Base-by-base conservation (phyloP, 148 eudicot genomes). In the Chenopodium quinoa region DNA sequence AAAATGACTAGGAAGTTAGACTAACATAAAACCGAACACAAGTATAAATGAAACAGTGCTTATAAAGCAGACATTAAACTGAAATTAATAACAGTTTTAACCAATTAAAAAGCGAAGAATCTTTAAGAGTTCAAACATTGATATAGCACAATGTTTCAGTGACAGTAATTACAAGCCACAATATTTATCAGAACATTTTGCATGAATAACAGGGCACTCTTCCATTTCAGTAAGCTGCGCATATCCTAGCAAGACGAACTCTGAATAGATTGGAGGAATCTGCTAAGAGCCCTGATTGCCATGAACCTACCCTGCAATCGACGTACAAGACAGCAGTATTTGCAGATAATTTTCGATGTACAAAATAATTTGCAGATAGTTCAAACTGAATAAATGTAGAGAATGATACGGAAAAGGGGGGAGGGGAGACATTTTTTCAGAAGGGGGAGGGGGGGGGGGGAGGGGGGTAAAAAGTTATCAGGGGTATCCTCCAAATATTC, bases 251-350 rank as follows among this genome's bases (percentile, higher is more conserved):
- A 72, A 17, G 50, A 73, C 32, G 32, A 44, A 1, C 72, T 31
- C 83, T 47, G 52, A 50, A 50, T 50, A 50, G 16, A 9, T 16
- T 50, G 16, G 17, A 48, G 4, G n/a, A 31, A 32, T 17, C 23
- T n/a, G 52, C 60, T 25, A 14, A 17, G 66, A 47, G 62, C 37
- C 73, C 25, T 16, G 9, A 7, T 12, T 40, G 80, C 48, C 70
- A 47, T 52, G 32, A 32, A 54, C 17, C 70, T 52, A 60, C 31
- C 83, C 80, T 76, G 83, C 73, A 37, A 54, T 71, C 6, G 75
- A 72, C 66, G 76, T 63, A 37, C 34, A 68, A 68, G 31, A 69
- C 34, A 77, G 16, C 54, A 37, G 31, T 23, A 63, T 17, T 12
- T n/a, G 77, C 75, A 80, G 72, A 50, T 69, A 31, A 23, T 25